A percentile compares a stretch with the other conserved stretches of the same genome.
These are phyloP conservation scores for Dactylellina drechsleri DNA, from an alignment of 2,329 filamentous ascomycete species.

Conservation along the genomic window DNA sequence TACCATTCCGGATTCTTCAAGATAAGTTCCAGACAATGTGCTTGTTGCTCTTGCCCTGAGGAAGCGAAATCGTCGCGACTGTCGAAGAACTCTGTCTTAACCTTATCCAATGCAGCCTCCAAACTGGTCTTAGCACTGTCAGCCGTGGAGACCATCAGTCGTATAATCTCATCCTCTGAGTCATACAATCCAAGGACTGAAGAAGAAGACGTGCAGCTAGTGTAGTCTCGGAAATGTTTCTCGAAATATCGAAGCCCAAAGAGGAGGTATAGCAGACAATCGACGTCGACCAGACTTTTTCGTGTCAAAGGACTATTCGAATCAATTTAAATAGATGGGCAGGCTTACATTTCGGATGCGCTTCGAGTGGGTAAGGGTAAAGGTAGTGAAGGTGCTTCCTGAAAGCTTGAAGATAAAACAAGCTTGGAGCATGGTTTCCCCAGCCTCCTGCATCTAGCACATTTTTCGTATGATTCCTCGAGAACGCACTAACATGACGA, in stretches of 20 bases:
- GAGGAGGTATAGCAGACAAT: slow-evolving; percentile 2
- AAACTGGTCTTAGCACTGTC: not conserved
- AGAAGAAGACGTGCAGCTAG: not conserved
- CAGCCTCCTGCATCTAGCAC: not conserved
- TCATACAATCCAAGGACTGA: not conserved
- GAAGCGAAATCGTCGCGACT: not conserved
- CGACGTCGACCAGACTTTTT: not conserved
- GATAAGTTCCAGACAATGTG: not conserved
- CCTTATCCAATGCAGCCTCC: not conserved
- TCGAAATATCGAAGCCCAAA: not conserved
- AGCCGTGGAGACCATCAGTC: not conserved
- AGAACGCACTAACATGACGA: too few relatives aligned
- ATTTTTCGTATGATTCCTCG: not conserved
- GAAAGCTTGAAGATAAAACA: not conserved
- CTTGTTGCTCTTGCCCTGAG: not conserved
- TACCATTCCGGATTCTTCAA: not conserved
- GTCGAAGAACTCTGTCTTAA: not conserved
- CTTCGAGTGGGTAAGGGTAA: not conserved
- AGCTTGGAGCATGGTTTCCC: not conserved
- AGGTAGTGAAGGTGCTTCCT: not conserved
- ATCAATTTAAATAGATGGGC: not conserved
- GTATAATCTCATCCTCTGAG: not conserved
- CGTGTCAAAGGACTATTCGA: not conserved
- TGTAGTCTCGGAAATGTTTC: not conserved
- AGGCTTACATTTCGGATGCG: not conserved